Evolutionary conservation across 2,329 filamentous ascomycete genomes (phyloP), one percentile per base, ranked within the genome.

Genomic region (Exophiala alcalophila): DNA sequence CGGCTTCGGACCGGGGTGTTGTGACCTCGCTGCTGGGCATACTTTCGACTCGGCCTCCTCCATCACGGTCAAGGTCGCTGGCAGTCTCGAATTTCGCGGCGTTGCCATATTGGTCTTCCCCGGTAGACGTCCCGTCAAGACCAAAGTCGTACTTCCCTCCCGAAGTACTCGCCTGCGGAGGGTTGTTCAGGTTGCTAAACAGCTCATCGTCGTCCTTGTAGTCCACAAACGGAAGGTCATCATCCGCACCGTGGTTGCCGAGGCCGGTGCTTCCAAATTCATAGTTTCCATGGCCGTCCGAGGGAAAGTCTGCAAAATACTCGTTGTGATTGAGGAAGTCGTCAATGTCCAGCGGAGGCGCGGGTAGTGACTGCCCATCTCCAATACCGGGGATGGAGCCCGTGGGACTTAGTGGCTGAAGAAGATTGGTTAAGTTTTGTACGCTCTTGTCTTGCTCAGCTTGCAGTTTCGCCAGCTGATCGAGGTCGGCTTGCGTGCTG

Each of bases 321-420:
- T 78, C 74, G 18, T 72, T 65, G 41, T 51, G 33, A 50, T 76
- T 73, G 47, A 80, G 72, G 47, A 80, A 77, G n/a, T 68, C 65
- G 51, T 78, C 74, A 2, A 80, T 67, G 47, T 80, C 76, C 25
- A 79, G 66, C 3, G 65, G 61, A 1, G 68, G 66, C 18, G 66
- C 66, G 4, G 63, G 65, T 2, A 73, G 60, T 35, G 67, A 66
- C 25, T 68, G 65, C 23, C 55, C 50, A 34, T 59, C 53, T 18
- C 50, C 58, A 4, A 92, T 63, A 4, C 86, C 86, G 1, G 87
- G 85, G 24, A 94, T 86, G 11, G 78, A 76, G 4, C 87, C 88
- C 0, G 80, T 86, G 0, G 89, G 89, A 57, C 83, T 90, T 9
- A 94, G 73, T 0, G 89, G 89, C 5, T 85, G 82, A 5, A 96